These are phyloP conservation scores for Diaporthe velutina DNA, from an alignment of 2,329 filamentous ascomycete species.

Conservation along the genomic window DNA sequence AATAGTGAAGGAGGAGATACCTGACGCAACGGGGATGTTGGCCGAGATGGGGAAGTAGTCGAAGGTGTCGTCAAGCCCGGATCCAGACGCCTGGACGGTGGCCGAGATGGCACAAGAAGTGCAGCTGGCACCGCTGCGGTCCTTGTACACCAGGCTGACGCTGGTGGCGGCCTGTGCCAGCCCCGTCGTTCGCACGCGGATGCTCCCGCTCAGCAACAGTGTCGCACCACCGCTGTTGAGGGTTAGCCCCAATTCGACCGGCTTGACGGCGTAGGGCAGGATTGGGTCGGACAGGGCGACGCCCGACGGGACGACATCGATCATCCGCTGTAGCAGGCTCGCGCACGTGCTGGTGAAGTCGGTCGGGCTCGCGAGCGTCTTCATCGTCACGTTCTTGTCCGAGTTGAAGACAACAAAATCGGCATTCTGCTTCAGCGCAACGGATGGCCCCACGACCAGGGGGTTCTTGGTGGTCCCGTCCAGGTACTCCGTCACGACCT, in stretches of 20 bases:
- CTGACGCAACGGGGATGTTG: conserved; percentile 66
- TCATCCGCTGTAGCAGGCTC: conserved; percentile 69
- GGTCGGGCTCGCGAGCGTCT: conserved; percentile 57
- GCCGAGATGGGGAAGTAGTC: conserved; percentile 63
- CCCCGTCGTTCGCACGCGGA: conserved; percentile 68
- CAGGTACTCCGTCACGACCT: conserved; percentile 69
- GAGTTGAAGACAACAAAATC: conserved; percentile 69
- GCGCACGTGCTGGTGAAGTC: conserved; percentile 63
- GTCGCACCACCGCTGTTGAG: conserved; percentile 61
- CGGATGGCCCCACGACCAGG: conserved; percentile 65
- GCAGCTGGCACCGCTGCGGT: conserved; percentile 62
- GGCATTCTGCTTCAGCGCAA: conserved; percentile 59
- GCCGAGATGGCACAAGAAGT: conserved; percentile 63
- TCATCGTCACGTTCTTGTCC: conserved; percentile 68
- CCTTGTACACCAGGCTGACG: conserved; percentile 67
- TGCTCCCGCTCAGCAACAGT: conserved; percentile 65
- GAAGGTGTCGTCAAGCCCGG: conserved; percentile 73
- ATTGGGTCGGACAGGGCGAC: conserved; percentile 66
- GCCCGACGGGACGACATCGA: conserved; percentile 68
- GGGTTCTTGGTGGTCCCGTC: conserved; percentile 66
- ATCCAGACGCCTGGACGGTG: conserved; percentile 60
- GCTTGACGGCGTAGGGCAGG: conserved; percentile 70
- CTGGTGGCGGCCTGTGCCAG: conserved; percentile 58
- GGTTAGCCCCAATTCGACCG: conserved; percentile 67
- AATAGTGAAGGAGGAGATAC: conserved; percentile 73